Conservation (phyloP, 139 green algal genomes). For the Chlamydomonas schloesseri region DNA sequence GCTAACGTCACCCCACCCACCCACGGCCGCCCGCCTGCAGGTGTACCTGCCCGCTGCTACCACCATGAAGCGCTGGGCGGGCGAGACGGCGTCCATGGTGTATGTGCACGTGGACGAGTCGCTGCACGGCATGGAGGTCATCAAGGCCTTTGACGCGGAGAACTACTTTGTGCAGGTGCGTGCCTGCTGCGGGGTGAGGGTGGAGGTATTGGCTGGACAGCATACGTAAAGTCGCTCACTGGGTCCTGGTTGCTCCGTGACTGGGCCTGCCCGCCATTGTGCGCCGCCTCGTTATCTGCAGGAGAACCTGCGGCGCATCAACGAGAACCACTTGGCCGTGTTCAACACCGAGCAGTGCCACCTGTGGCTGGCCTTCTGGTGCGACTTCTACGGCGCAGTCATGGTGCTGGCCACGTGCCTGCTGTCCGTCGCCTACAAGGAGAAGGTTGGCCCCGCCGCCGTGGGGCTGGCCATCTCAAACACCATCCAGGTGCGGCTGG, state of each 20-base stretch:
- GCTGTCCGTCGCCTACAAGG: constrained; percentile 61
- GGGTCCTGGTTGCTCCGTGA: too few species aligned
- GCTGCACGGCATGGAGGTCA: constrained; percentile 77
- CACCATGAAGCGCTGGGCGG: constrained; percentile 72
- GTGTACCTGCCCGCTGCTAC: constrained; percentile 78
- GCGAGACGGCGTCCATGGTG: constrained; percentile 61
- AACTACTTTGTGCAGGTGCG: constrained; percentile 71
- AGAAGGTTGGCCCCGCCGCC: constrained; percentile 58
- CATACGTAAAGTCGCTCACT: too few species aligned
- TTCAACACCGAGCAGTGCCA: constrained; percentile 78
- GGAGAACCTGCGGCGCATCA: constrained; percentile 62
- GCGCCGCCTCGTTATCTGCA: too few species aligned
- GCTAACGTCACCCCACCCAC: too few species aligned
- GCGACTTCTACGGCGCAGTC: constrained; percentile 74
- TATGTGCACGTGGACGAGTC: constrained; percentile 75
- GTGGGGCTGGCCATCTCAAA: constrained; percentile 78
- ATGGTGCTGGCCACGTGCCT: constrained; percentile 71
- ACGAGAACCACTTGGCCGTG: constrained; percentile 68
- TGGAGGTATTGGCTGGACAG: too few species aligned
- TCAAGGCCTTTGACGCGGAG: constrained; percentile 72
- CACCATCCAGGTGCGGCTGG: constrained; percentile 67
- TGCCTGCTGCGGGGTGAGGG: too few species aligned
- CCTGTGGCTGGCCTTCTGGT: constrained; percentile 80
- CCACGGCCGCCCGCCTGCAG: not conserved
- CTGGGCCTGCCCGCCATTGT: too few species aligned